Evolutionary conservation across 148 eudicot species (phyloP), one percentile per base, ranked within the genome.

Genomic region (Rhododendron simsii): DNA sequence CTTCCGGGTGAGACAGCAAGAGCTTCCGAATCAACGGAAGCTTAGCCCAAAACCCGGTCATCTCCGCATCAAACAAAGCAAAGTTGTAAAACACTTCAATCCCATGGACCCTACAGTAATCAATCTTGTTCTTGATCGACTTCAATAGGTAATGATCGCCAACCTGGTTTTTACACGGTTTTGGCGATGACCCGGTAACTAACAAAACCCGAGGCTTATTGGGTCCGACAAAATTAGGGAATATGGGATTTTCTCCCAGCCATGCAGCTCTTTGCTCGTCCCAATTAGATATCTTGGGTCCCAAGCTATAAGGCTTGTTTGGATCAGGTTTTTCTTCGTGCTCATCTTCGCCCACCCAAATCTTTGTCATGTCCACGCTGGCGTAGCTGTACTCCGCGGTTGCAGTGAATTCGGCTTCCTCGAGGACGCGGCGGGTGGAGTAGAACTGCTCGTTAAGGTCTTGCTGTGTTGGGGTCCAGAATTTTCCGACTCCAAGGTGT

Each of bases 271-370:
- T 87, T 33, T 91, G 92, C 76, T 88, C 87, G 81, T 95, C 94
- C 98, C 98, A 95, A 78, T 94, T 89, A 2, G 93, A 90, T 85
- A 95, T 95, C 90, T 95, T 95, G 12, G 96, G 95, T 1, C 98
- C 98, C n/a, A 95, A 85, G 57, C 78, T 89, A 59, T 93, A 93
- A 2, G 94, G 87, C 79, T 81, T 87, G 37, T 82, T 88, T 16
- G 50, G 44, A 41, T 41, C 44, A 41, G 44, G 44, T 5, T 41
- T 41, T 41, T 41, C 44, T 41, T 41, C 1, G 7, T 41, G 44
- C 44, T 41, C 44, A 41, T 41, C 44, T 41, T 41, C 44, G 44
- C 44, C 44, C 44, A 41, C 44, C 44, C 44, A 41, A 41, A 41
- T 41, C 44, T 6, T 5, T 41, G 44, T 41, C 44, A 41, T 41